These are phyloP conservation scores for Pterocarpus macrocarpus DNA, from an alignment of 306 rosid genomes.

Conservation along the genomic window DNA sequence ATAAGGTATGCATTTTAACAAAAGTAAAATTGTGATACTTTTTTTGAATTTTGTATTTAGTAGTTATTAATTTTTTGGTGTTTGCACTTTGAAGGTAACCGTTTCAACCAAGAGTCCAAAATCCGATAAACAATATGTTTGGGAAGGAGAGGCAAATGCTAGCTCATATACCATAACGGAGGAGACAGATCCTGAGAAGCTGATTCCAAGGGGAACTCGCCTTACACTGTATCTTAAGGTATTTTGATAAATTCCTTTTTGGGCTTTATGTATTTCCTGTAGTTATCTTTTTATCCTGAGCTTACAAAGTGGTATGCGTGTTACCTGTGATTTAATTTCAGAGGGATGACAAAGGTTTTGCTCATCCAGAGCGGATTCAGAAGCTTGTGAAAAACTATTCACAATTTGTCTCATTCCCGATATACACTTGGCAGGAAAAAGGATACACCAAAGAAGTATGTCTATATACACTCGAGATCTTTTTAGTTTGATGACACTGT, in stretches of 20 bases:
- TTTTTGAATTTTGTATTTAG: neutral
- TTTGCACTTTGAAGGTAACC: conserved; percentile 73
- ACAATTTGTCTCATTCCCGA: conserved; percentile 92
- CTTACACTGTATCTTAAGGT: conserved; percentile 90
- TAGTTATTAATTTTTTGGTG: conserved; percentile 41
- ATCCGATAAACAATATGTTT: conserved; percentile 88
- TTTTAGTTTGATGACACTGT: neutral
- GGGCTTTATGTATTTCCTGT: conserved; percentile 6
- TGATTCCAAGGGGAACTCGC: conserved; percentile 89
- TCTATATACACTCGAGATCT: conserved; percentile 1
- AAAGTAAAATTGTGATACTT: neutral
- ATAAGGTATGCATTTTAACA: conserved; percentile 64
- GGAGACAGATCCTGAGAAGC: conserved; percentile 88
- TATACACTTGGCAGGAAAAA: conserved; percentile 96
- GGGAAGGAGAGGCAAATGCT: conserved; percentile 98
- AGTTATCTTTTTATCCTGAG: conserved; percentile 19
- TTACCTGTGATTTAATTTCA: conserved; percentile 44
- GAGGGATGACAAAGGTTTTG: conserved; percentile 91
- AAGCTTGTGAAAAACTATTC: conserved; percentile 94
- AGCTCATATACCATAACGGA: conserved; percentile 91
- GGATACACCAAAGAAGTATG: conserved; percentile 89
- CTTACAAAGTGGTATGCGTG: conserved; percentile 31
- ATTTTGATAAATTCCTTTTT: conserved; percentile 1
- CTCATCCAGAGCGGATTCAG: conserved; percentile 87
- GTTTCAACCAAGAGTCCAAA: conserved; percentile 94